Base-by-base conservation (phyloP, 164 flowering plant species). In the Echeveria elegans region DNA sequence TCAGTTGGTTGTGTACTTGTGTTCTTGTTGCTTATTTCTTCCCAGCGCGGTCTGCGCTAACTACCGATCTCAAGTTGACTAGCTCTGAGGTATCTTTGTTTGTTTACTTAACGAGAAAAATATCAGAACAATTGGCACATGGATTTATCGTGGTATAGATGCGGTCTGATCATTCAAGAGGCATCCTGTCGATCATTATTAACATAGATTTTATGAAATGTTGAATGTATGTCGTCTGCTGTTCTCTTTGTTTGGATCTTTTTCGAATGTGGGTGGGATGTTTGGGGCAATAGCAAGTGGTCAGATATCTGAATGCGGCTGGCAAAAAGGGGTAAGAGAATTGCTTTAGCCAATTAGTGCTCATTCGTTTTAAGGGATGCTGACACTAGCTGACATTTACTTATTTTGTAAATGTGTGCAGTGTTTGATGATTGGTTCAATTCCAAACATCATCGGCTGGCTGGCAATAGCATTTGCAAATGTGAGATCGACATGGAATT, bases 241-340 rank as follows among this genome's bases (percentile, higher is more conserved):
- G 89, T 85, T 72, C 68, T 87, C 89, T n/a, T 8, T 76, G 6
- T 87, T 87, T 71, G 89, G 89, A 63, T 87, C 92, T 62, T 69
- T 87, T 4, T 83, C 83, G 19, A 87, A 83, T 72, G 87, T 87
- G 63, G 92, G 92, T 6, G 92, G 86, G 12, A 87, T 87, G 92
- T 78, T 87, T 73, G 92, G 92, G 21, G 92, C 92, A 8, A 82
- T 87, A 18, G 79, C 89, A n/a, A 82, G 89, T 48, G 92, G 92
- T 68, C 89, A 83, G 76, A 81, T 85, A 70, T 77, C 92, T 0
- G 88, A 87, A 73, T 85, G 82, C 68, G 75, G 83, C 52, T 88
- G 89, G 14, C 75, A 88, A 15, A 87, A 85, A 79, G 92, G 89
- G 82, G 92, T 86, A 77, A 0, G 71, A 14, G 14, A 67, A 24